phyloP scores from a whole-genome alignment of 2,329 filamentous ascomycete genomes.

The Sphaerulina musiva region DNA sequence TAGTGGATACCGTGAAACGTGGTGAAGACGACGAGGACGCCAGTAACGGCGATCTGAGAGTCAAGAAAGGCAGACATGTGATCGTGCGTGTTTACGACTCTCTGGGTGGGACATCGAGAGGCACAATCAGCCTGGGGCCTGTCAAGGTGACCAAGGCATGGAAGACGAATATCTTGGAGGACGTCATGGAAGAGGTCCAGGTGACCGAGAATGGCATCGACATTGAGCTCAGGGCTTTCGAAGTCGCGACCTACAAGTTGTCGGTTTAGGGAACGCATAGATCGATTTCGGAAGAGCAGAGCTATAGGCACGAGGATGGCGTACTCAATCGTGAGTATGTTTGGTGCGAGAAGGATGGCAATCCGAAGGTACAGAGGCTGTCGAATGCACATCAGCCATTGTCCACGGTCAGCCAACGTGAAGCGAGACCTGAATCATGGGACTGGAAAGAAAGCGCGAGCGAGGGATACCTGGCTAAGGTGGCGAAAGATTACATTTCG shows the following conservation, averaged over 20 bases:
- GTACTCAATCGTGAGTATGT: too few species aligned
- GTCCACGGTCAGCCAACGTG: too few species aligned
- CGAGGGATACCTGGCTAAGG: too few species aligned
- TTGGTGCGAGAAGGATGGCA: too few species aligned
- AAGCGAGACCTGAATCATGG: too few species aligned
- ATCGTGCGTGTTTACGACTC: constrained; percentile 84
- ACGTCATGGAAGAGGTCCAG: constrained; percentile 64
- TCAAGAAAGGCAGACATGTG: constrained; percentile 62
- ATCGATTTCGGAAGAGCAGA: too few species aligned
- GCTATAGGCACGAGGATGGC: too few species aligned
- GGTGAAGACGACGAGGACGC: constrained; percentile 57
- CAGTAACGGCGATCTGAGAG: constrained; percentile 47
- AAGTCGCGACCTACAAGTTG: constrained; percentile 36
- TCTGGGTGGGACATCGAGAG: constrained; percentile 72
- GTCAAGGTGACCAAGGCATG: constrained; percentile 68
- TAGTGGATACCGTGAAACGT: constrained; percentile 87
- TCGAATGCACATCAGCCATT: too few species aligned
- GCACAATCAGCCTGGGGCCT: constrained; percentile 57
- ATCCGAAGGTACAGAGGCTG: too few species aligned
- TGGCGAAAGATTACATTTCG: too few species aligned
- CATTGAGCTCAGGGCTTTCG: constrained; percentile 36
- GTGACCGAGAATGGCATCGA: constrained; percentile 38
- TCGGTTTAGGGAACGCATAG: background rate
- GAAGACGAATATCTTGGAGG: constrained; percentile 84
- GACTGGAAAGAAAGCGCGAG: too few species aligned